Evolutionary conservation across 208 protist genomes (phyloP).

Genomic region (Trypanosoma scelopori): DNA sequence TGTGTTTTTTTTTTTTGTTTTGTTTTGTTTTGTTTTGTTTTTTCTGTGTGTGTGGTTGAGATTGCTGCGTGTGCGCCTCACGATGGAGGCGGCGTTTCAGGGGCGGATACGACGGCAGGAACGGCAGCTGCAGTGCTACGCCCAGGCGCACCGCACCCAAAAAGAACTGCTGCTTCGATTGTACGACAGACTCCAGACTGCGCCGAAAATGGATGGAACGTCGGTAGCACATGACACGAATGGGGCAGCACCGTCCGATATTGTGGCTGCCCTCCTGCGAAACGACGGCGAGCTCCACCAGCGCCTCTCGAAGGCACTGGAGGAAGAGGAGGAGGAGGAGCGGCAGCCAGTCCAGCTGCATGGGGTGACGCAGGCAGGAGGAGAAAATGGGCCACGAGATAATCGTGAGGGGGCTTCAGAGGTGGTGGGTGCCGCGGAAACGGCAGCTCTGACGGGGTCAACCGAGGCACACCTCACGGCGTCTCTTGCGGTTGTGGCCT

Average conservation of each 20-base stretch:
- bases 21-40: background rate
- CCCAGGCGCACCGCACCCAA: slow-evolving; percentile 7
- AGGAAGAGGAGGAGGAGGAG: too few species aligned
- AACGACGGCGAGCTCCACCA: too few species aligned
- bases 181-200: slow-evolving; percentile 5
- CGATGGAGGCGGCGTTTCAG: slow-evolving; percentile 3
- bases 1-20: slow-evolving; percentile 12
- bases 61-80: background rate
- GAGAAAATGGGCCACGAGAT: too few species aligned
- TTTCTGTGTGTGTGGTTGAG: too few species aligned
- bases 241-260: background rate
- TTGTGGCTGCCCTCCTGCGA: too few species aligned
- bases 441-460: background rate
- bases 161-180: slow-evolving; percentile 5
- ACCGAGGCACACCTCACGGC: slow-evolving; percentile 5
- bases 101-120: slow-evolving; percentile 2
- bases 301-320: too few species aligned
- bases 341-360: too few species aligned
- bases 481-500: slow-evolving; percentile 3
- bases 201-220: background rate
- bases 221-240: background rate
- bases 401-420: too few species aligned
- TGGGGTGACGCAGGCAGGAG: too few species aligned
- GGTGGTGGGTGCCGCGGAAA: too few species aligned
- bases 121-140: slow-evolving; percentile 4